Evolutionary conservation across 1,284 basidiomycete species (phyloP).

Genomic region (Apiotrichum montevideense): DNA sequence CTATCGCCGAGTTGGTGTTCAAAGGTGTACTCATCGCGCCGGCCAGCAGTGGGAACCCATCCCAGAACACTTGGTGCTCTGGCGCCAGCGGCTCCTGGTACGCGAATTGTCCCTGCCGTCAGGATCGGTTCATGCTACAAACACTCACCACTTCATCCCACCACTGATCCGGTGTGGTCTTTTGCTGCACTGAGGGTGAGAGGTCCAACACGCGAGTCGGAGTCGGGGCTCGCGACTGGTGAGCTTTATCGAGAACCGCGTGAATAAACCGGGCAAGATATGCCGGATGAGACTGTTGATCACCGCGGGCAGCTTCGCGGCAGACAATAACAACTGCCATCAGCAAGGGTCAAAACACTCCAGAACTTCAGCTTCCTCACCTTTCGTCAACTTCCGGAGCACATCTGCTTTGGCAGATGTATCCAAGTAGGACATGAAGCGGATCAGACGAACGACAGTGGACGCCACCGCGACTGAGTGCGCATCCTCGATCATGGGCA

Average conservation of each 20-base stretch:
- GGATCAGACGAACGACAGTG: slow-evolving; percentile 16
- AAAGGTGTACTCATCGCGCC: slow-evolving; percentile 16
- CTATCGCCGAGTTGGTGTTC: background rate
- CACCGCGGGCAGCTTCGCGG: slow-evolving; percentile 19
- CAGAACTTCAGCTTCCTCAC: background rate
- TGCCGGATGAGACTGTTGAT: slow-evolving; percentile 17
- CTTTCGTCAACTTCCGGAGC: slow-evolving; percentile 15
- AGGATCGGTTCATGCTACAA: background rate
- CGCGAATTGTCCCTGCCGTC: slow-evolving; percentile 14
- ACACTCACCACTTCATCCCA: slow-evolving; percentile 18
- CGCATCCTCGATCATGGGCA: slow-evolving; percentile 24
- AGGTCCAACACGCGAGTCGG: background rate
- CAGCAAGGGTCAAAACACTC: background rate
- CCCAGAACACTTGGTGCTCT: slow-evolving; percentile 18
- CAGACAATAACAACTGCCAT: slow-evolving; percentile 20
- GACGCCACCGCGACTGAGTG: slow-evolving; percentile 22
- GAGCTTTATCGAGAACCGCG: slow-evolving; percentile 19
- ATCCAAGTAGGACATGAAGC: slow-evolving; percentile 20
- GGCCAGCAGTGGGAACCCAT: slow-evolving; percentile 17
- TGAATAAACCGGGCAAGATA: slow-evolving; percentile 21
- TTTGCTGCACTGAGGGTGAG: slow-evolving; percentile 6
- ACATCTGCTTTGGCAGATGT: slow-evolving; percentile 13
- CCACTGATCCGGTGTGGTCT: slow-evolving; percentile 17
- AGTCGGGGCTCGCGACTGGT: slow-evolving; percentile 8
- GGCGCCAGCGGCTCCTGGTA: slow-evolving; percentile 16